phyloP scores from a whole-genome alignment of 2,329 filamentous ascomycete species.

The Colletotrichum sp. region DNA sequence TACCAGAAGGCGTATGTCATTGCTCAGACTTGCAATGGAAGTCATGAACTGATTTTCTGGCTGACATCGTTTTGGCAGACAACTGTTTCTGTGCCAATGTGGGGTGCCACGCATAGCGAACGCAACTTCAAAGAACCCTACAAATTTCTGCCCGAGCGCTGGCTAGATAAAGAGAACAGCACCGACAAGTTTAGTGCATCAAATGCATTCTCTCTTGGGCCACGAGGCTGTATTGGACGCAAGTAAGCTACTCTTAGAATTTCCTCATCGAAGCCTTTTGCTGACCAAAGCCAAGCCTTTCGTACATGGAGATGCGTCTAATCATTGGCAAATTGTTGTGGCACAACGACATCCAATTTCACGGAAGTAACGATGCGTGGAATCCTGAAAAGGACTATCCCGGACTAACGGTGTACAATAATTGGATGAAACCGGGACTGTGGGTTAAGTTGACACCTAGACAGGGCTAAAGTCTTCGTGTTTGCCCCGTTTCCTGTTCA shows the following conservation, averaged over 20 bases:
- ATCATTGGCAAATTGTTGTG: not conserved
- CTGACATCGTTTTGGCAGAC: not conserved
- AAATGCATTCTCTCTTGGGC: not conserved
- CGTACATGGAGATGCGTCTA: not conserved
- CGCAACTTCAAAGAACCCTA: conserved; percentile 36
- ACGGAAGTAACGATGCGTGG: not conserved
- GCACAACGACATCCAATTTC: not conserved
- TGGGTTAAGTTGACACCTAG: not conserved
- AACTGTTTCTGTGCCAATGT: conserved; percentile 8
- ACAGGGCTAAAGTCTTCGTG: not conserved
- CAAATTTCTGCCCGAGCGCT: conserved; percentile 26
- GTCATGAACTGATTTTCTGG: no score
- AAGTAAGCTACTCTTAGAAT: not conserved
- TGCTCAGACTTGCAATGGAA: no score
- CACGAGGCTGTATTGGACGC: not conserved
- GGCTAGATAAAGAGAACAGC: not conserved
- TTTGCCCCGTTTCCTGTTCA: not conserved
- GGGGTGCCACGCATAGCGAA: conserved; percentile 4
- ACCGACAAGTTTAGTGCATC: not conserved
- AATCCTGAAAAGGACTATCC: not conserved
- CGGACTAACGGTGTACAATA: not conserved
- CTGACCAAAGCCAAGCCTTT: not conserved
- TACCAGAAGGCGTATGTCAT: not conserved
- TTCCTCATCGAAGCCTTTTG: fast-evolving
- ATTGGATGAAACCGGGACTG: not conserved